phyloP scores from a whole-genome alignment of 2,329 filamentous ascomycete species.

The Aspergillus glaucus region DNA sequence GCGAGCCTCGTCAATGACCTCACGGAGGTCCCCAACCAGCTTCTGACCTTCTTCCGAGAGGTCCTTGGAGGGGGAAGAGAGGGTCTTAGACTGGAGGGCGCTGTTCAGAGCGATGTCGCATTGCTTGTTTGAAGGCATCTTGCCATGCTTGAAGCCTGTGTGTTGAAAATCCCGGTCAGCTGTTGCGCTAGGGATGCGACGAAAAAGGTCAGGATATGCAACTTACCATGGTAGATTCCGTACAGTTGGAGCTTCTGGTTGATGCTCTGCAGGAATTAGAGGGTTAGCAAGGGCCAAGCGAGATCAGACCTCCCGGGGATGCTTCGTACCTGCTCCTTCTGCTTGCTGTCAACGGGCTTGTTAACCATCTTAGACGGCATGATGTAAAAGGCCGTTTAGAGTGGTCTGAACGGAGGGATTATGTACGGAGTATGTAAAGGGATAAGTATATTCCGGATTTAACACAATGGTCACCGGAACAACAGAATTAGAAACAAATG shows the following conservation, averaged over 20 bases:
- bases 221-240: conserved; percentile 66
- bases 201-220: not conserved
- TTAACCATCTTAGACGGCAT: conserved; percentile 52
- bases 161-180: conserved; percentile 13
- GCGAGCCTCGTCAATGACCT: conserved; percentile 80
- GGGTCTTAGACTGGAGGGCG: conserved; percentile 64
- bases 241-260: conserved; percentile 93
- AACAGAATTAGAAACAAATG: too few relatives aligned
- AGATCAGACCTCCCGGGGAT: not conserved
- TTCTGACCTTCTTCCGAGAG: conserved; percentile 75
- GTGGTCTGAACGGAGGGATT: conserved; percentile 5
- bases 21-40: conserved; percentile 70
- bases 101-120: conserved; percentile 93
- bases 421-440: not conserved
- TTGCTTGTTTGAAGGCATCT: conserved; percentile 93
- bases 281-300: conserved; percentile 6
- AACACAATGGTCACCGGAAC: too few relatives aligned
- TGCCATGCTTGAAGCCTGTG: conserved; percentile 75
- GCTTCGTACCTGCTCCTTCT: conserved; percentile 61
- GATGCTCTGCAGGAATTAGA: conserved; percentile 52
- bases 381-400: conserved; percentile 9
- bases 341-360: conserved; percentile 63
- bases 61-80: conserved; percentile 64
- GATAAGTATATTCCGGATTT: too few relatives aligned
- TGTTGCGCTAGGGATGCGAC: not conserved